Conservation (phyloP, 768 basidiomycete genomes). For the Rhodocollybia butyracea region DNA sequence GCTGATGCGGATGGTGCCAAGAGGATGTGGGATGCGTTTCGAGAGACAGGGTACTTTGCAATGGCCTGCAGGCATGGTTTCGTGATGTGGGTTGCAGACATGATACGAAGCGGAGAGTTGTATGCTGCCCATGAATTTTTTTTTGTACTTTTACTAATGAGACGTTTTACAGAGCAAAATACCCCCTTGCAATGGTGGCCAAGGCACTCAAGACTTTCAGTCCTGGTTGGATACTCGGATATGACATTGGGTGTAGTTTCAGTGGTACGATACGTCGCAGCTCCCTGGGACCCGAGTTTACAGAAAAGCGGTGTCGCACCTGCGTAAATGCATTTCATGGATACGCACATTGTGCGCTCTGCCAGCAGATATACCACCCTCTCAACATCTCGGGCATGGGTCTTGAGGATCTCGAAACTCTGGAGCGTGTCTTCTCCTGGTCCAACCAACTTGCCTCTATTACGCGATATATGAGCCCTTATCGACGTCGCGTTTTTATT, state of each 20-base stretch:
- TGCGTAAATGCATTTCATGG: conserved; percentile 30
- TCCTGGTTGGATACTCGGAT: conserved; percentile 12
- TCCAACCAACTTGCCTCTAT: conserved; percentile 26
- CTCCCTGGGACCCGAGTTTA: conserved; percentile 14
- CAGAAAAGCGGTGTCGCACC: neutral
- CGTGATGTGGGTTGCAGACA: conserved; percentile 23
- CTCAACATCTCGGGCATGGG: conserved; percentile 25
- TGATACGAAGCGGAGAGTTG: conserved; percentile 34
- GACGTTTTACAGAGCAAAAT: conserved; percentile 29
- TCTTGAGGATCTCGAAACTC: conserved; percentile 32
- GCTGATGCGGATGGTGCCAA: conserved; percentile 21
- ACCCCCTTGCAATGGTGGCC: conserved; percentile 20
- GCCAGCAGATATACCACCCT: conserved; percentile 32
- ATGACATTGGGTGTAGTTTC: conserved; percentile 27
- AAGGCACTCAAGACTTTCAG: conserved; percentile 19
- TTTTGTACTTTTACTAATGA: no score
- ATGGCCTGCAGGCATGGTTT: conserved; percentile 26
- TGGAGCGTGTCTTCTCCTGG: conserved; percentile 27
- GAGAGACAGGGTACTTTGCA: conserved; percentile 35
- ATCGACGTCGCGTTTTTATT: conserved; percentile 24
- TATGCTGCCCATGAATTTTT: conserved; percentile 17
- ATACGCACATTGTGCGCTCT: conserved; percentile 29
- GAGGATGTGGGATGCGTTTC: conserved; percentile 31
- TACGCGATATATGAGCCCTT: conserved; percentile 24
- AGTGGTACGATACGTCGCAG: conserved; percentile 12